Conservation (phyloP, 2,329 filamentous ascomycete species). For the Hymenoscyphus fructigenus region DNA sequence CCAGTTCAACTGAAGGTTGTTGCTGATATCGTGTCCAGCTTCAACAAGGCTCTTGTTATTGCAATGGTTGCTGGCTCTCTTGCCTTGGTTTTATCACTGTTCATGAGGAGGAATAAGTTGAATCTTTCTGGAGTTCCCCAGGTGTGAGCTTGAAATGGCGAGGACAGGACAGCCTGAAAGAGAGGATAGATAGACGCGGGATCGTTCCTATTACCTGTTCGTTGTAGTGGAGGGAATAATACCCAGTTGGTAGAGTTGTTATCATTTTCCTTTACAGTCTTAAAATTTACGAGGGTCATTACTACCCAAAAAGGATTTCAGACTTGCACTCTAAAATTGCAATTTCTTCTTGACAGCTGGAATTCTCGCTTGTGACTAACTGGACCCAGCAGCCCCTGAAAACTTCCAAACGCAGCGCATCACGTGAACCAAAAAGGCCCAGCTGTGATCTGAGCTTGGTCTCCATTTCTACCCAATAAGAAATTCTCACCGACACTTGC, state of each 20-base stretch:
- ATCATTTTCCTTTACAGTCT: neutral
- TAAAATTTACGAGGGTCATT: neutral
- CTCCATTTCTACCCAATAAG: too few species aligned
- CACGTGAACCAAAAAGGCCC: too few species aligned
- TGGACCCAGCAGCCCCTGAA: too few species aligned
- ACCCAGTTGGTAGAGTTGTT: neutral
- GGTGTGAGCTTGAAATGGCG: neutral
- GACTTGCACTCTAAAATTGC: too few species aligned
- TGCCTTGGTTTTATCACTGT: slow-evolving; percentile 28
- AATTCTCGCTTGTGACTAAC: too few species aligned
- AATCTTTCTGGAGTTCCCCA: slow-evolving; percentile 20
- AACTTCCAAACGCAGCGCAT: too few species aligned
- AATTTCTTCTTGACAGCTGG: too few species aligned
- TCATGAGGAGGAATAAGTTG: slow-evolving; percentile 37
- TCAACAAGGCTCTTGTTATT: slow-evolving; percentile 33
- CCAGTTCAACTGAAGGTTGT: slow-evolving; percentile 18
- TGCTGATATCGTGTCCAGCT: slow-evolving; percentile 33
- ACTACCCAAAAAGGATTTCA: too few species aligned
- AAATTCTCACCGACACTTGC: too few species aligned
- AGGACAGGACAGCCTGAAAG: neutral
- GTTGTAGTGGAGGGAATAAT: neutral
- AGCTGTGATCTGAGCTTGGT: too few species aligned
- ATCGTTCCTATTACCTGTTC: neutral
- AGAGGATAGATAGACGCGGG: neutral
- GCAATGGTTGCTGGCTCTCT: slow-evolving; percentile 35